Percentiles rank a stretch among this genome's conserved stretches.
Evolutionary conservation across 2,329 filamentous ascomycete genomes (phyloP).

Genomic region (Aspergillus sp.): DNA sequence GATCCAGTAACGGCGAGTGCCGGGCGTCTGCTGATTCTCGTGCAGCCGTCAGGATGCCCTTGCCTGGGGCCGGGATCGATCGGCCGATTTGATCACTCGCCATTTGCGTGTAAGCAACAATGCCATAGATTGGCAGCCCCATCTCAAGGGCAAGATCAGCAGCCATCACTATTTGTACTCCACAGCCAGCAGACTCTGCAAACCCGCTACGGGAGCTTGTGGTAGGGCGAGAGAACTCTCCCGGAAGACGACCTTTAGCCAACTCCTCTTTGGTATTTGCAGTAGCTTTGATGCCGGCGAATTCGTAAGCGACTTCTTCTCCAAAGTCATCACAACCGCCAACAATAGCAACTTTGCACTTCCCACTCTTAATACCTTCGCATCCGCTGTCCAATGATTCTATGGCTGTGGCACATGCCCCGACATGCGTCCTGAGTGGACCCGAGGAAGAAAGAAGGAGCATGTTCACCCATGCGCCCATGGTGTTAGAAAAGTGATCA

Average conservation of each 20-base stretch:
- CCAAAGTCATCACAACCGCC: constrained; percentile 98
- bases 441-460: constrained; percentile 90
- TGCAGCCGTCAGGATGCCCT: constrained; percentile 79
- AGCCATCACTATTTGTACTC: constrained; percentile 74
- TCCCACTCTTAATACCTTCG: constrained; percentile 94
- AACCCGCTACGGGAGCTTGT: constrained; percentile 94
- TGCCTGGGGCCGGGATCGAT: constrained; percentile 89
- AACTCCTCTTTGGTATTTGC: constrained; percentile 95
- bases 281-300: constrained; percentile 98
- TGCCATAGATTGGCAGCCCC: constrained; percentile 69
- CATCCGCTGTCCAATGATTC: constrained; percentile 96
- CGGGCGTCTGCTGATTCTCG: constrained; percentile 83
- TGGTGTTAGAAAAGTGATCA: constrained; percentile 99
- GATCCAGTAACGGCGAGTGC: constrained; percentile 87
- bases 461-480: constrained; percentile 99
- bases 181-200: constrained; percentile 96
- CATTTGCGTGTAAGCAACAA: constrained; percentile 85
- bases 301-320: constrained; percentile 96
- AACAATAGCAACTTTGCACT: constrained; percentile 91
- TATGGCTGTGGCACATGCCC: constrained; percentile 91
- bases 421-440: constrained; percentile 95
- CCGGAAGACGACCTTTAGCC: constrained; percentile 84
- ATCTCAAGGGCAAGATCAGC: constrained; percentile 14
- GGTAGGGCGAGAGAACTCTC: constrained; percentile 93
- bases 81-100: constrained; percentile 97